Evolutionary conservation across 208 protist genomes (phyloP).

Genomic region (Phytomonas francai): DNA sequence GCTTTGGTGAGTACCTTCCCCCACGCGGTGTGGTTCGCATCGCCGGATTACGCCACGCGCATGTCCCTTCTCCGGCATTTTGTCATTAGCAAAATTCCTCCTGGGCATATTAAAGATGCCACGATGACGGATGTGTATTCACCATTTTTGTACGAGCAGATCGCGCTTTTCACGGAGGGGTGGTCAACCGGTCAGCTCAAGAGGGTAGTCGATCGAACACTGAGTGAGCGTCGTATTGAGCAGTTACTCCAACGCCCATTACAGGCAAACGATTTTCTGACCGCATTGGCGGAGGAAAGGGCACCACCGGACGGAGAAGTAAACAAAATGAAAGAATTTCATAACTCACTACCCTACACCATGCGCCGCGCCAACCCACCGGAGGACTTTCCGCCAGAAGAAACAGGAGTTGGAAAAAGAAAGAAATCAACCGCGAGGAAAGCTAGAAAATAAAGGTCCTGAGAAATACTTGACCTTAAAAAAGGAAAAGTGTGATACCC

Average conservation of each 20-base stretch:
- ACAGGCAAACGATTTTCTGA: constrained; percentile 65
- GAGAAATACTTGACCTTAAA: not conserved
- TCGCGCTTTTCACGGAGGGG: constrained; percentile 72
- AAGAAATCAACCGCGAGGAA: not conserved
- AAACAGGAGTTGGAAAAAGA: constrained; percentile 31
- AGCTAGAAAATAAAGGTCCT: not conserved
- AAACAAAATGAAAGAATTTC: constrained; percentile 57
- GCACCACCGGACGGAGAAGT: constrained; percentile 46
- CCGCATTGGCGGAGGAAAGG: constrained; percentile 38
- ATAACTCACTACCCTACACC: constrained; percentile 44
- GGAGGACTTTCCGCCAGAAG: constrained; percentile 77
- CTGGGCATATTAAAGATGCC: not conserved
- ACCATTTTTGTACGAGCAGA: constrained; percentile 19
- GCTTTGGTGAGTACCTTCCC: constrained; percentile 58
- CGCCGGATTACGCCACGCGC: constrained; percentile 86
- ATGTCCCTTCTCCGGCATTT: constrained; percentile 59
- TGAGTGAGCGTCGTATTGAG: constrained; percentile 62
- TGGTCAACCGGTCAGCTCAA: constrained; percentile 59
- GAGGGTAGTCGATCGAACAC: constrained; percentile 43
- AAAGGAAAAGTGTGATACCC: not conserved
- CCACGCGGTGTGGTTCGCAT: constrained; percentile 65
- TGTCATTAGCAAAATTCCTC: constrained; percentile 14
- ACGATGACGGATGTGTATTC: not conserved
- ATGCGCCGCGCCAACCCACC: constrained; percentile 57
- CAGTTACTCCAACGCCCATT: constrained; percentile 63